Evolutionary conservation across 441 rosid species (phyloP).

Genomic region (Aquilaria agallochum): DNA sequence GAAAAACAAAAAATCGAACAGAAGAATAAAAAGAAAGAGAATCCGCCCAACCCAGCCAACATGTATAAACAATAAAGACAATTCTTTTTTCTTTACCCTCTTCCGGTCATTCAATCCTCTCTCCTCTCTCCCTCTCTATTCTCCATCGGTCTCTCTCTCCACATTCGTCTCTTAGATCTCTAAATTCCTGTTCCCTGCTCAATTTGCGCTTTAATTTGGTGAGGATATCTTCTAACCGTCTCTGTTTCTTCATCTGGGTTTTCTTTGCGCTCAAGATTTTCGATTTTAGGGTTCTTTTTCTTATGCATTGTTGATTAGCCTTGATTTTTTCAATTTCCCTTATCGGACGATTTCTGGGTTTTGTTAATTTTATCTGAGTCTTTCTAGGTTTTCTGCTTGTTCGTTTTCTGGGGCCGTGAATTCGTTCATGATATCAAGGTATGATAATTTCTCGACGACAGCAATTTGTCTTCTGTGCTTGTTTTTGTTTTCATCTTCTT

Average conservation of each 20-base stretch:
- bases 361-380: neutral
- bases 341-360: neutral
- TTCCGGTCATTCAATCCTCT: conserved; percentile 12
- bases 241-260: conserved; percentile 5
- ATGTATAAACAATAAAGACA: neutral
- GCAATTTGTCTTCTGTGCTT: neutral
- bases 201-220: conserved; percentile 23
- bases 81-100: conserved; percentile 6
- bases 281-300: neutral
- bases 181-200: conserved; percentile 14
- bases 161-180: conserved; percentile 17
- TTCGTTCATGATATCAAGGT: conserved; percentile 37
- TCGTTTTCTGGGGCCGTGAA: conserved; percentile 13
- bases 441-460: neutral
- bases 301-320: neutral
- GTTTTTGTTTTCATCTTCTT: neutral
- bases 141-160: neutral
- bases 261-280: conserved; percentile 2
- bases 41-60: neutral
- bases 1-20: neutral
- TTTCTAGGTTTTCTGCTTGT: conserved; percentile 9
- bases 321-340: conserved; percentile 7
- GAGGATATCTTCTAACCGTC: conserved; percentile 3
- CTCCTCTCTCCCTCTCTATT: conserved; percentile 12
- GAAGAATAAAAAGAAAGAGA: conserved; percentile 7